These are phyloP conservation scores for Colletotrichum tropicale DNA, from an alignment of 2,329 filamentous ascomycete species.

Conservation along the genomic window DNA sequence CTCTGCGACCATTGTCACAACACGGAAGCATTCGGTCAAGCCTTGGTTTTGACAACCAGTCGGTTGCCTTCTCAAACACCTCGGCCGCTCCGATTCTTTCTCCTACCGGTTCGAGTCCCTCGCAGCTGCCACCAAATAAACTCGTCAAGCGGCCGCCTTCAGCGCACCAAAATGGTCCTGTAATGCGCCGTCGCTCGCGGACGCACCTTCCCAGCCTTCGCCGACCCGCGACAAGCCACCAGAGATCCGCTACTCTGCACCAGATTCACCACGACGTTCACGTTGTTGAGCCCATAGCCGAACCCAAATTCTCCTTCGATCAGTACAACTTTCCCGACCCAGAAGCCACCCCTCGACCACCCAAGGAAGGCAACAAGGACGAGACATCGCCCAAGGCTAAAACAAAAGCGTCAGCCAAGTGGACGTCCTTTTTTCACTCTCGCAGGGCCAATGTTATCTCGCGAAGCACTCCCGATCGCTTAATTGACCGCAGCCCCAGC, in stretches of 20 bases:
- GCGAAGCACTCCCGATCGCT: slow-evolving; percentile 29
- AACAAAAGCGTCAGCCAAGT: slow-evolving; percentile 32
- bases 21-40: slow-evolving; percentile 69
- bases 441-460: slow-evolving; percentile 33
- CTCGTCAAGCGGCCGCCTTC: slow-evolving; percentile 76
- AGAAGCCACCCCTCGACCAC: neutral
- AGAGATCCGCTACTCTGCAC: slow-evolving; percentile 74
- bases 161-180: slow-evolving; percentile 47
- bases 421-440: slow-evolving; percentile 65
- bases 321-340: neutral
- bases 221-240: slow-evolving; percentile 79
- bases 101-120: slow-evolving; percentile 38
- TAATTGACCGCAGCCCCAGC: slow-evolving; percentile 30
- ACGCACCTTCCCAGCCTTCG: slow-evolving; percentile 70
- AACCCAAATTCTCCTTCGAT: slow-evolving; percentile 20
- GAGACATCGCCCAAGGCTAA: neutral
- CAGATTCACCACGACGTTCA: slow-evolving; percentile 44
- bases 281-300: slow-evolving; percentile 15
- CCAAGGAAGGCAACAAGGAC: neutral
- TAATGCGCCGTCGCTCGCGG: slow-evolving; percentile 54
- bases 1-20: slow-evolving; percentile 67
- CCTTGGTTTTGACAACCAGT: slow-evolving; percentile 68
- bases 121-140: slow-evolving; percentile 70
- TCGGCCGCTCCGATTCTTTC: slow-evolving; percentile 69
- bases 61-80: slow-evolving; percentile 68